Conservation (phyloP, 2,329 filamentous ascomycete genomes). For the Fusarium piperis region DNA sequence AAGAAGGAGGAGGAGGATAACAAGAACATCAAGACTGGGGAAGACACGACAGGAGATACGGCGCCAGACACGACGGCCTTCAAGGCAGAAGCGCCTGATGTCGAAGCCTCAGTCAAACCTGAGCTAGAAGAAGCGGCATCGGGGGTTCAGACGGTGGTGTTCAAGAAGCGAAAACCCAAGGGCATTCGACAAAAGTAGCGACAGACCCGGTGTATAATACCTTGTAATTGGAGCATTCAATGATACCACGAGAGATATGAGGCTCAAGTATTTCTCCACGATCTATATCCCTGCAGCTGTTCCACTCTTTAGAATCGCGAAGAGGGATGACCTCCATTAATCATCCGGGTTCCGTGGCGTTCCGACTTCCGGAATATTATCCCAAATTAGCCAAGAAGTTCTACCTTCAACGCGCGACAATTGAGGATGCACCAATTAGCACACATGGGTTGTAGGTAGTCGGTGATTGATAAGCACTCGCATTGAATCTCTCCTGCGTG, state of each 20-base stretch:
- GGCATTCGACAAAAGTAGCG: slow-evolving; percentile 67
- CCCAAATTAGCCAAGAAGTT: neutral
- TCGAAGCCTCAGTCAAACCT: slow-evolving; percentile 41
- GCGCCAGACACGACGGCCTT: slow-evolving; percentile 30
- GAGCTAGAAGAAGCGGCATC: slow-evolving; percentile 41
- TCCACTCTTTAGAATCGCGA: neutral
- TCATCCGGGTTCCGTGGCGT: slow-evolving; percentile 17
- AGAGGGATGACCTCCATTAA: neutral
- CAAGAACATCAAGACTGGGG: slow-evolving; percentile 39
- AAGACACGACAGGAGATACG: slow-evolving; percentile 8
- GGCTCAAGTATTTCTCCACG: neutral
- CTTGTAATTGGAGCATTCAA: neutral
- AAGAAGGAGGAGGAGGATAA: slow-evolving; percentile 38
- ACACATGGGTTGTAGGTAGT: neutral
- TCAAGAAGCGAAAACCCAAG: slow-evolving; percentile 83
- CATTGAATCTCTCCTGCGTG: neutral
- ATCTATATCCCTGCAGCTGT: neutral
- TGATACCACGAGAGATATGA: slow-evolving; percentile 28
- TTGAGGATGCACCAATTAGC: slow-evolving; percentile 2
- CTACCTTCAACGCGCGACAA: neutral
- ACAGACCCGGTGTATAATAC: neutral
- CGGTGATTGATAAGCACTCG: slow-evolving; percentile 22
- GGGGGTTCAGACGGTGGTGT: slow-evolving; percentile 65
- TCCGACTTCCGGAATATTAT: neutral
- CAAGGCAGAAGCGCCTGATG: slow-evolving; percentile 54